phyloP scores from a whole-genome alignment of 345 rosid genomes.

The Noccaea bulbosa region DNA sequence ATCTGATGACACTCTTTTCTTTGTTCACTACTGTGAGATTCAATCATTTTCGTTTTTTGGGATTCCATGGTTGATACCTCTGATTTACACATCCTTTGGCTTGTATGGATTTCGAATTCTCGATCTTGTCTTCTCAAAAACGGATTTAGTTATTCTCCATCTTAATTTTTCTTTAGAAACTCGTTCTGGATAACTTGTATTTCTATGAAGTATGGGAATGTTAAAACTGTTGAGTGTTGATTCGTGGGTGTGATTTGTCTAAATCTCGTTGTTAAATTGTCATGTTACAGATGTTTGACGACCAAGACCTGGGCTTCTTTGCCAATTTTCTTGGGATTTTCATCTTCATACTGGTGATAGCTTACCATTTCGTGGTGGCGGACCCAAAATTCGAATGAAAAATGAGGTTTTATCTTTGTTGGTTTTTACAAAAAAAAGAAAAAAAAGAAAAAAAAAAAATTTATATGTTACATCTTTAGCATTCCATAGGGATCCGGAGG shows the following conservation, averaged over 20 bases:
- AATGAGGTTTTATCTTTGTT: conserved; percentile 38
- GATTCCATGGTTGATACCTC: neutral
- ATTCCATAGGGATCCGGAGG: conserved; percentile 16
- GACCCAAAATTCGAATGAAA: conserved; percentile 72
- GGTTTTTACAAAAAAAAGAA: conserved; percentile 5
- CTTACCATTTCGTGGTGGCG: conserved; percentile 76
- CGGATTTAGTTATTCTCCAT: neutral
- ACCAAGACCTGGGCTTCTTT: conserved; percentile 67
- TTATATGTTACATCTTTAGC: conserved; percentile 21
- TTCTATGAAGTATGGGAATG: no score
- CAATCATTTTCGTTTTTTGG: neutral
- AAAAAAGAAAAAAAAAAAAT: no score
- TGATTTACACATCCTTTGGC: neutral
- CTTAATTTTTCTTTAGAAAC: neutral
- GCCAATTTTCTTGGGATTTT: conserved; percentile 80
- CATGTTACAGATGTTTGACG: conserved; percentile 72
- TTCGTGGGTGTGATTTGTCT: neutral
- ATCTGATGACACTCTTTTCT: conserved; percentile 11
- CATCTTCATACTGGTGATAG: conserved; percentile 70
- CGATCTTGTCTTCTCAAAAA: neutral
- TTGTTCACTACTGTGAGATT: neutral
- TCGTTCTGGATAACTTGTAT: neutral
- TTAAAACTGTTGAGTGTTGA: conserved; percentile 6
- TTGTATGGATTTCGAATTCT: neutral
- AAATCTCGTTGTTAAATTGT: conserved; percentile 5